phyloP scores from a whole-genome alignment of 1,284 basidiomycete species.

The Mycena sp. region DNA sequence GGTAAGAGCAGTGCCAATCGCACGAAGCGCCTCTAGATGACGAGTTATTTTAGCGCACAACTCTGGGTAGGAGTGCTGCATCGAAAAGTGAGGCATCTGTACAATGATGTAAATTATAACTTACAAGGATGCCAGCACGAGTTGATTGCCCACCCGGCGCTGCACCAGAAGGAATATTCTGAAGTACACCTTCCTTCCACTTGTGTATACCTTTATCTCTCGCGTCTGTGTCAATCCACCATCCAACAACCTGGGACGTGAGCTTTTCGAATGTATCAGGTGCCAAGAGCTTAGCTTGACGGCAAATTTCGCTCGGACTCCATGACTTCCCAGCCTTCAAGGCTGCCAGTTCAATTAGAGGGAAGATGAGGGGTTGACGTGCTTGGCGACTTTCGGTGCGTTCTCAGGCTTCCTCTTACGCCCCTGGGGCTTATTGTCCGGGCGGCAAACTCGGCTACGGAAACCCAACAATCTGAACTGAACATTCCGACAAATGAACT shows the following conservation, averaged over 20 bases:
- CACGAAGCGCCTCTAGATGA: conserved; percentile 30
- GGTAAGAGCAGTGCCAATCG: conserved; percentile 25
- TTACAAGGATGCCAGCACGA: conserved; percentile 31
- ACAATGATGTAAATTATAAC: background rate
- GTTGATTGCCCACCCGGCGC: too few relatives aligned
- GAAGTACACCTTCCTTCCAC: conserved; percentile 16
- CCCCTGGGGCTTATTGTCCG: conserved; percentile 22
- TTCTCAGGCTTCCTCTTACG: too few relatives aligned
- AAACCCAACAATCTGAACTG: too few relatives aligned
- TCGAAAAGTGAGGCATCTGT: background rate
- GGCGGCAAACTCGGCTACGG: too few relatives aligned
- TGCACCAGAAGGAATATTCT: conserved; percentile 8
- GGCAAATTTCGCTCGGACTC: too few relatives aligned
- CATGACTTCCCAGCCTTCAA: conserved; percentile 17
- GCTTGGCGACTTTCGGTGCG: background rate
- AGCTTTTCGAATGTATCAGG: conserved; percentile 1
- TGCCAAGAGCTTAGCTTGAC: conserved; percentile 19
- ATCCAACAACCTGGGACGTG: conserved; percentile 18
- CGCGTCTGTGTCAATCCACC: conserved; percentile 25
- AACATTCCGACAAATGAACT: too few relatives aligned
- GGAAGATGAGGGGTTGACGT: conserved; percentile 32
- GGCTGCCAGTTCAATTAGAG: conserved; percentile 28
- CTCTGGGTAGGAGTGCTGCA: too few relatives aligned
- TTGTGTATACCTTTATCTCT: background rate
- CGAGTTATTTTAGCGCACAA: conserved; percentile 30